Evolutionary conservation across 495 filamentous ascomycete genomes (phyloP), one percentile per base, ranked within the genome.

Genomic region (Hyaloscypha finlandica): DNA sequence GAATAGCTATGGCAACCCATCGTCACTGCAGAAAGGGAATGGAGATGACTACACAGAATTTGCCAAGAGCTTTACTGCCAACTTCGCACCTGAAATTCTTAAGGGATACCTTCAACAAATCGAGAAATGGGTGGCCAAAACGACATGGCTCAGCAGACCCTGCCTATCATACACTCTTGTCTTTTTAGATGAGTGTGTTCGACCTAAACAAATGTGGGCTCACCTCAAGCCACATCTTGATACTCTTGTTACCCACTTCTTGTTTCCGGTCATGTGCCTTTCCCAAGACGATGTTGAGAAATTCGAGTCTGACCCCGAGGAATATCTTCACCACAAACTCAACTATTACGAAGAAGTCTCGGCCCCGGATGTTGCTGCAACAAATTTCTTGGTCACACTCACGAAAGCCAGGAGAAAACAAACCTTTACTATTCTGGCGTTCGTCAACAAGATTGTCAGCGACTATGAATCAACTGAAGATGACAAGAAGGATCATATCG

Each of bases 301-400:
- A 57, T 99, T 99, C 74, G 89, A 96, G 73, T 86, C 90, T 6
- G 94, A 99, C 69, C 95, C 95, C 1, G 90, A 94, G 53, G 95
- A 99, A 74, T 99, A 98, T 74, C 85, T 99, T 20, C 95, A 97
- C 79, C 88, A 94, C 56, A 98, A 98, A 77, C 79, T 99, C 57
- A 98, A 98, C 77, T 98, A 92, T 77, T 99, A 96, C 75, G 95
- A 99, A 79, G 95, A 99, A 73, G 92, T 96, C 16, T 94, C 96
- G 0, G 89, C 95, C 16, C 95, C 95, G 6, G 95, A 99, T 77
- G 92, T 98, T 64, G 93, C 96, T 4, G 95, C 96, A 4, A 97
- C 93, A 4, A 98, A 98, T 74, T 97, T 99, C 81, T 78, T 99
- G 68, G 91, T 97, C 64, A 92, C 92, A 29, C 84, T 99, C 59